Percentiles rank a stretch among this genome's conserved stretches.
Conservation (phyloP, 768 basidiomycete species). For the Zangia roseola region DNA sequence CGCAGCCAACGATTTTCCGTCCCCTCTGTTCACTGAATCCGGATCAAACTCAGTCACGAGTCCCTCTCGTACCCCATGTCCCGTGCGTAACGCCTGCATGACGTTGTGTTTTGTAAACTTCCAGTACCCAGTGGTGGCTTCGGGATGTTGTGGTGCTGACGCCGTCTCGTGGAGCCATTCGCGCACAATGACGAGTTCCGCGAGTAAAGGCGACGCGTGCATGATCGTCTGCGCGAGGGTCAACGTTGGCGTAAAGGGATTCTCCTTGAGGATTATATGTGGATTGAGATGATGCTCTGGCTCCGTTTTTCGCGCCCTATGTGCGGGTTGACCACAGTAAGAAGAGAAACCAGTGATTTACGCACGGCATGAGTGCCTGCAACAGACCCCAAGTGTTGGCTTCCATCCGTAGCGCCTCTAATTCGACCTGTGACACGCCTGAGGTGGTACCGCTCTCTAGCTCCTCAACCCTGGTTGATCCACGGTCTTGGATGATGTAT, state of each 20-base stretch:
- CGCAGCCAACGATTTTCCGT: slow-evolving; percentile 57
- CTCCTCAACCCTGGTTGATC: slow-evolving; percentile 48
- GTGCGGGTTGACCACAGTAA: not conserved
- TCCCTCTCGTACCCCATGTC: slow-evolving; percentile 42
- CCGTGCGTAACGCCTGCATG: slow-evolving; percentile 61
- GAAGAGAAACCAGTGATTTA: slow-evolving; percentile 16
- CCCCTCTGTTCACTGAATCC: slow-evolving; percentile 66
- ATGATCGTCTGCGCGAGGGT: slow-evolving; percentile 75
- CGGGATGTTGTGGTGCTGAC: slow-evolving; percentile 56
- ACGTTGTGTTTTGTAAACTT: slow-evolving; percentile 76
- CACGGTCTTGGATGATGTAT: not conserved
- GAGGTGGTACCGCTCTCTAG: slow-evolving; percentile 41
- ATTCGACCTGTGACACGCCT: slow-evolving; percentile 45
- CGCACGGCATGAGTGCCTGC: slow-evolving; percentile 75
- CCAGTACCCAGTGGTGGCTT: slow-evolving; percentile 81
- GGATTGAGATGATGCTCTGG: slow-evolving; percentile 47
- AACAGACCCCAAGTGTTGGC: slow-evolving; percentile 80
- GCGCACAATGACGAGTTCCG: slow-evolving; percentile 78
- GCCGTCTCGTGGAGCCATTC: slow-evolving; percentile 87
- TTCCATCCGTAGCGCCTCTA: slow-evolving; percentile 68
- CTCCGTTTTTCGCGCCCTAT: slow-evolving; percentile 69
- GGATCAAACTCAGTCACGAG: slow-evolving; percentile 76
- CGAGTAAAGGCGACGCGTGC: slow-evolving; percentile 60
- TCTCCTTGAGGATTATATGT: slow-evolving; percentile 55
- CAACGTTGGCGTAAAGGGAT: slow-evolving; percentile 81